These are phyloP conservation scores for Starmerella geochares DNA, from an alignment of 805 yeast species.

Conservation along the genomic window DNA sequence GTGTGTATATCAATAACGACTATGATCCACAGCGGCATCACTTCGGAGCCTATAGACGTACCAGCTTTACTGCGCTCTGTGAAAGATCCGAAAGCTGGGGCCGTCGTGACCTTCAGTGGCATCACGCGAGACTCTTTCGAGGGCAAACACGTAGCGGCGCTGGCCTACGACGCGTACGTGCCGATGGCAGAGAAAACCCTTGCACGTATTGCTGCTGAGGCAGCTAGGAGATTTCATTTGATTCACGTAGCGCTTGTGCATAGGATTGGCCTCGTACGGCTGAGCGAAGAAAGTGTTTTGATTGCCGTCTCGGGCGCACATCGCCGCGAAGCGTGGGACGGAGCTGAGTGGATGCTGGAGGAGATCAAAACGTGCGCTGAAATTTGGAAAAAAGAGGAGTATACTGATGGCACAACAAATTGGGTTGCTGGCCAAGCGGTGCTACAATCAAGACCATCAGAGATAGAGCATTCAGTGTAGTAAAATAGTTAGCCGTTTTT, in stretches of 20 bases:
- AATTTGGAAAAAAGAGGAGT: slow-evolving; percentile 44
- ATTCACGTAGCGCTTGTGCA: slow-evolving; percentile 36
- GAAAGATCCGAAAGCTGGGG: slow-evolving; percentile 39
- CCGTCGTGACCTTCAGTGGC: slow-evolving; percentile 42
- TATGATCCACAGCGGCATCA: slow-evolving; percentile 15
- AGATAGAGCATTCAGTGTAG: no score
- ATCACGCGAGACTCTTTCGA: slow-evolving; percentile 41
- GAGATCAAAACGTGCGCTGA: slow-evolving; percentile 38
- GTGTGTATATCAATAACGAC: neutral
- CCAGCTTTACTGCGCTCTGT: slow-evolving; percentile 33
- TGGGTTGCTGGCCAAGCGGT: slow-evolving; percentile 34
- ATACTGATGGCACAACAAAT: slow-evolving; percentile 34
- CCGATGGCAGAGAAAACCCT: slow-evolving; percentile 37
- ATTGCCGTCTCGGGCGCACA: slow-evolving; percentile 40
- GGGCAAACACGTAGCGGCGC: slow-evolving; percentile 34
- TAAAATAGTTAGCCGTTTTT: no score
- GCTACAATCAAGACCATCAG: no score
- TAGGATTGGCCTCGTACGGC: slow-evolving; percentile 41
- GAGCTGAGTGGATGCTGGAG: slow-evolving; percentile 39
- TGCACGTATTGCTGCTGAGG: slow-evolving; percentile 31
- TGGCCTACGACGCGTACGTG: slow-evolving; percentile 41
- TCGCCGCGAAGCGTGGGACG: slow-evolving; percentile 41
- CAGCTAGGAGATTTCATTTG: slow-evolving; percentile 18
- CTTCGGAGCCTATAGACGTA: slow-evolving; percentile 18
- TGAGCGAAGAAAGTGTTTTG: slow-evolving; percentile 39